Conservation (phyloP, 768 basidiomycete species). For the Xerocomus brunneocitrinus region DNA sequence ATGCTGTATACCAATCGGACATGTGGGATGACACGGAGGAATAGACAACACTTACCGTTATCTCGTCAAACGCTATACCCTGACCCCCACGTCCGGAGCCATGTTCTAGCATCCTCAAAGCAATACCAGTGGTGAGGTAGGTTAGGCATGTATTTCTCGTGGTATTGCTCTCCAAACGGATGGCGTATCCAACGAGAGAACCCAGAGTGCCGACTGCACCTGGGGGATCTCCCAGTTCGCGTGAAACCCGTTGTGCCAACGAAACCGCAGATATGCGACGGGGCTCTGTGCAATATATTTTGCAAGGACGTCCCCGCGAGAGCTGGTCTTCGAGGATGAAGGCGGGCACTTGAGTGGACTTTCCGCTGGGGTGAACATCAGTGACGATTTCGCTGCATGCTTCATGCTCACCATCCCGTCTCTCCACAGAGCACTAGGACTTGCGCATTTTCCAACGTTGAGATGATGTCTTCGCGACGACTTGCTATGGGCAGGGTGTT, state of each 20-base stretch:
- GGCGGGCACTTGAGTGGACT: constrained; percentile 92
- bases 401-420: constrained; percentile 61
- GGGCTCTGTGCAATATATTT: constrained; percentile 93
- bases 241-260: constrained; percentile 87
- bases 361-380: constrained; percentile 55
- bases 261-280: constrained; percentile 95
- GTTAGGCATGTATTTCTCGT: constrained; percentile 73
- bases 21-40: constrained; percentile 1
- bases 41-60: constrained; percentile 61
- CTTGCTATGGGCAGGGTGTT: constrained; percentile 80
- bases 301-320: constrained; percentile 74
- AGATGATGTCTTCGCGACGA: constrained; percentile 70
- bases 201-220: constrained; percentile 69
- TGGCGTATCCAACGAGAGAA: constrained; percentile 91
- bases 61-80: constrained; percentile 85
- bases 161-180: constrained; percentile 85
- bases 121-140: constrained; percentile 93
- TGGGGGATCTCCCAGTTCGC: constrained; percentile 82
- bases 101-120: constrained; percentile 93
- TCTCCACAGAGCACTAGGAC: constrained; percentile 85
- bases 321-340: constrained; percentile 92
- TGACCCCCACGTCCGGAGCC: constrained; percentile 64
- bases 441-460: constrained; percentile 67
- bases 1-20: constrained; percentile 47
- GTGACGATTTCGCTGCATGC: constrained; percentile 29